Base-by-base conservation (phyloP, 495 filamentous ascomycete species). In the Chaetomidium leptoderma region DNA sequence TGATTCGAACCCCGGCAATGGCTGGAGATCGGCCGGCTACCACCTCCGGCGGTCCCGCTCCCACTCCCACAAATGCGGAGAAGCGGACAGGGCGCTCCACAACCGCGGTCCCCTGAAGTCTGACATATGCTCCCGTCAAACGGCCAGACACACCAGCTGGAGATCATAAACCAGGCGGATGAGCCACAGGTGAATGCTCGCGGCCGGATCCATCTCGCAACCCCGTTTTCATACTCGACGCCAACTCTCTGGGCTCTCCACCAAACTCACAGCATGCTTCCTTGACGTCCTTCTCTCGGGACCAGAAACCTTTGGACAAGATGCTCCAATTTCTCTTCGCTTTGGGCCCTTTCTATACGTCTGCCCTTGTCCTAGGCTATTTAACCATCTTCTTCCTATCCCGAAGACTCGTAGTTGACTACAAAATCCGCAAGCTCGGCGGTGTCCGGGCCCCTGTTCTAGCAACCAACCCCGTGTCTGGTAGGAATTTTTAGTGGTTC, bases 401-500 rank as follows among this genome's bases (percentile, higher is more conserved):
- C 9, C 47, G 48, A 29, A 56, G 48, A 35, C 55, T 43, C 51
- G 32, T 54, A 10, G 40, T 57, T 6, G 61, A 66, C 45, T 55
- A 59, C 55, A 59, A 39, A n/a, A 59, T 69, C 40, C 57, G 62
- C 23, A 64, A 53, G 35, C 7, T 45, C 4, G 62, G 59, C 3
- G 64, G 61, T 21, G 61, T 66, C 13, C 44, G 66, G 17, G 57
- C 61, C 17, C 45, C 59, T 2, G 45, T 66, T 9, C 37, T 69
- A n/a, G 66, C 46, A 23, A 60, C 61, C 13, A 66, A 66, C 17
- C 66, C 66, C 8, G 13, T 69, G 30, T 51, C 54, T 10, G 61
- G 66, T 64, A 60, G n/a, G n/a, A n/a, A n/a, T n/a, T n/a, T n/a
- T n/a, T n/a, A 42, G 17, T 30, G 14, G 1, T 10, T 27, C 49